A percentile compares a stretch with the other conserved stretches of the same genome.
phyloP scores from a whole-genome alignment of 768 basidiomycete genomes.

The Chalciporus pseudorubinellus region DNA sequence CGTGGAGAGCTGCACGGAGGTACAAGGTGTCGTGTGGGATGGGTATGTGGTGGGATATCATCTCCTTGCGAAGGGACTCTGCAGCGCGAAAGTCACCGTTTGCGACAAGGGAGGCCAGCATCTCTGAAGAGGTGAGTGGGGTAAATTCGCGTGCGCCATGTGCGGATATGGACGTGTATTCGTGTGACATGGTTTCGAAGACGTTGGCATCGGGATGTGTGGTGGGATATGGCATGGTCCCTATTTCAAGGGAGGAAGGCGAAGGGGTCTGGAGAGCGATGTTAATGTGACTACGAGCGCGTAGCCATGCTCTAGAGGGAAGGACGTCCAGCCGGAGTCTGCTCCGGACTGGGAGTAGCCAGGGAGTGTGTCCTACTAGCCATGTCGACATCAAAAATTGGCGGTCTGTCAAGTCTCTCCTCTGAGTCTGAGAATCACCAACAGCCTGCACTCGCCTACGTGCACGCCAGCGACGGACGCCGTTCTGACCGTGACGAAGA shows the following conservation, averaged over 20 bases:
- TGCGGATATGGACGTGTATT: conserved; percentile 28
- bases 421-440: too few species aligned
- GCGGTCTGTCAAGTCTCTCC: neutral
- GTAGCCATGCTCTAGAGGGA: conserved; percentile 15
- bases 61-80: conserved; percentile 37
- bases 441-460: too few species aligned
- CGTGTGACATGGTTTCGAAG: conserved; percentile 36
- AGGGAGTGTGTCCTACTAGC: conserved; percentile 14
- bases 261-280: conserved; percentile 30
- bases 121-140: conserved; percentile 25
- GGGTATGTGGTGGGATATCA: conserved; percentile 35
- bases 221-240: conserved; percentile 34
- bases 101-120: conserved; percentile 23
- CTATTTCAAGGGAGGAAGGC: conserved; percentile 36
- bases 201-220: conserved; percentile 31
- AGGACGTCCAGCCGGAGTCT: conserved; percentile 15
- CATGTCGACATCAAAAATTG: conserved; percentile 26
- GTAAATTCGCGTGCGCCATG: conserved; percentile 7
- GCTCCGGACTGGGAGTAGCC: conserved; percentile 11
- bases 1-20: too few species aligned
- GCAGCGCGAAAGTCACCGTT: conserved; percentile 28
- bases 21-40: conserved; percentile 39
- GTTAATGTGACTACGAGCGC: conserved; percentile 22
- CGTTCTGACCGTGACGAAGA: too few species aligned
- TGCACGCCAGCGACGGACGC: too few species aligned